Base-by-base conservation (phyloP, 371 early-diverging fungal species). In the Mortierella sp. region DNA sequence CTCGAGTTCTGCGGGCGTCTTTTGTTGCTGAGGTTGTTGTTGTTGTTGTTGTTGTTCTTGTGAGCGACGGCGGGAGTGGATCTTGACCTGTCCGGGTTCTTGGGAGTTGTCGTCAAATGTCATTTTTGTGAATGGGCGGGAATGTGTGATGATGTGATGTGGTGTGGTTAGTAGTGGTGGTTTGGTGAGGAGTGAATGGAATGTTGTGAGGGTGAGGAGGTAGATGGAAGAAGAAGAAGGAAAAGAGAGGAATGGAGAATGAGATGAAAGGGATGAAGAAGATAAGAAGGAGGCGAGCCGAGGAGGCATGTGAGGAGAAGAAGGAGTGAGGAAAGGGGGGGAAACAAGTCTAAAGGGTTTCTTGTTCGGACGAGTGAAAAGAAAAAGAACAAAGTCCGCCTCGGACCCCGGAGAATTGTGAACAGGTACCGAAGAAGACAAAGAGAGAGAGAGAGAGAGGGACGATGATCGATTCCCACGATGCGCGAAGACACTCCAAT, bases 1-100 rank as follows among this genome's bases (percentile, higher is more conserved):
- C n/a, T 83, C 84, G 22, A 83, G 65, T 4, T 83, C 84, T 24
- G 79, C 84, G 16, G 45, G 73, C 43, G 79, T 79, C 76, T 83
- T 83, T 66, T 53, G 58, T 19, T 37, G 72, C 16, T 55, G 53
- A 14, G 48, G 48, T 47, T 50, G 68, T 10, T 40, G 55, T 41
- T 66, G 70, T 31, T 50, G 67, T 13, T 29, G 69, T 16, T 34
- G 58, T 19, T 16, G 58, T 5, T 16, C 22, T 16, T 19, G 4
- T 4, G 45, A 24, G 22, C 45, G 29, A 13, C 26, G 50, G 9
- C 52, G 48, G 5, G 82, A 53, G 64, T 83, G 84, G 61, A 83
- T 83, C 67, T 68, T 78, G 64, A 83, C 84, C 48, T 79, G 76
- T 13, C 79, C 84, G 22, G 71, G 53, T 31, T 71, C 68, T n/a